Evolutionary conservation across 148 eudicot species (phyloP), one percentile per base, ranked within the genome.

Genomic region (Rhododendron kiyosumense): DNA sequence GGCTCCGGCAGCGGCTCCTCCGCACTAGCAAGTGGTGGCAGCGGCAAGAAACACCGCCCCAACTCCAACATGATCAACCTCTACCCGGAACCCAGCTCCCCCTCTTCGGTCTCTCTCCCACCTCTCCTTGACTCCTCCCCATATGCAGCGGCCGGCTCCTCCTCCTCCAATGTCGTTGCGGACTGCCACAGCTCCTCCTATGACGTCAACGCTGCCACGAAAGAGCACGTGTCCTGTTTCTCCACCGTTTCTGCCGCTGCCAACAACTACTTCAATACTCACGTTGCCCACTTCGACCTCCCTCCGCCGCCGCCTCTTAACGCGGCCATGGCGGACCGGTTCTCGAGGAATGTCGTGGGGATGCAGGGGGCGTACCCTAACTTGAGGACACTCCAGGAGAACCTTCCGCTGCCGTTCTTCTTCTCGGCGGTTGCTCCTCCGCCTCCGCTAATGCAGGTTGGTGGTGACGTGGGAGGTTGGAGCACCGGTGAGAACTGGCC

Each of bases 221-320:
- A 88, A 5, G 93, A 91, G 97, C 97, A 94, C 97, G 97, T 94
- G 94, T 91, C 97, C 97, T 94, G 97, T 93, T 94, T 94, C 97
- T 94, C 97, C 97, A 94, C 84, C 54, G 92, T 79, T 20, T 30
- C 81, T 22, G 54, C 76, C 38, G 45, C 81, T 13, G 65, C 76
- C 45, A 83, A 69, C 11, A 71, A 15, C 76, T 30, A 63, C 87
- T 84, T 59, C 87, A 85, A 84, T 34, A n/a, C 77, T 85, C 77
- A 78, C 5, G 12, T 10, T 3, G 51, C 86, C 63, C 82, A 87
- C 45, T 88, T 82, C 57, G 88, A 87, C 26, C 78, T 86, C 30
- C 77, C 88, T 9, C 85, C 80, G 2, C 86, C 84, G n/a, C 83
- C 85, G 15, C 83, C 79, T 15, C 63, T 76, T 28, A 34, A 9